Conservation (phyloP, 805 yeast genomes). For the Wickerhamiella cacticola region DNA sequence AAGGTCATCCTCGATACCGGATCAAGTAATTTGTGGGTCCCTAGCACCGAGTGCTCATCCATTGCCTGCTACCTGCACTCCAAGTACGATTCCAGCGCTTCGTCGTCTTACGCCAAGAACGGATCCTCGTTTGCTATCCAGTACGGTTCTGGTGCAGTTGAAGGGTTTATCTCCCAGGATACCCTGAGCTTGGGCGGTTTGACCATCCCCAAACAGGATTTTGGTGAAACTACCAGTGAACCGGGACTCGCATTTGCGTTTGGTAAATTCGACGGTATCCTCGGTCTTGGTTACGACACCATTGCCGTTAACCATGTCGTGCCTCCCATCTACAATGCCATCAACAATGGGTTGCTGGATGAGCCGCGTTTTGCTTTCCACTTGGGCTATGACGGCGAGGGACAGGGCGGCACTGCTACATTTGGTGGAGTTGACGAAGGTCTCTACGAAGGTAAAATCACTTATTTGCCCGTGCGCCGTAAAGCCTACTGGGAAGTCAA, state of each 20-base stretch:
- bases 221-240: conserved; percentile 94
- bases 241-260: conserved; percentile 97
- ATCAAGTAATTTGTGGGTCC: conserved; percentile 94
- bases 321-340: conserved; percentile 90
- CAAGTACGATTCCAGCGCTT: conserved; percentile 73
- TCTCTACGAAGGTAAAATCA: conserved; percentile 68
- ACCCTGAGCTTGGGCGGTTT: conserved; percentile 70
- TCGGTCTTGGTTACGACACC: conserved; percentile 88
- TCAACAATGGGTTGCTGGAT: conserved; percentile 69
- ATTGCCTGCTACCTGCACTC: conserved; percentile 91
- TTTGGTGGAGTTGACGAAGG: conserved; percentile 86
- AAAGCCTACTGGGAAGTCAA: conserved; percentile 99
- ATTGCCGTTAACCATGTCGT: conserved; percentile 81
- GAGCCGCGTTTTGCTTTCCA: conserved; percentile 79
- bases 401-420: conserved; percentile 81
- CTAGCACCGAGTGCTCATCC: conserved; percentile 75
- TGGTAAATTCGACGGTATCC: conserved; percentile 96
- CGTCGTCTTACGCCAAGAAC: conserved; percentile 76
- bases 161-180: conserved; percentile 87
- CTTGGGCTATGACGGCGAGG: conserved; percentile 62
- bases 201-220: conserved; percentile 75
- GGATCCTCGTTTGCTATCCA: conserved; percentile 76
- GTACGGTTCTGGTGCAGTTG: conserved; percentile 88
- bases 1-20: conserved; percentile 96
- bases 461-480: conserved; percentile 96